Evolutionary conservation across 306 rosid genomes (phyloP).

Genomic region (Vigna nakashimae): DNA sequence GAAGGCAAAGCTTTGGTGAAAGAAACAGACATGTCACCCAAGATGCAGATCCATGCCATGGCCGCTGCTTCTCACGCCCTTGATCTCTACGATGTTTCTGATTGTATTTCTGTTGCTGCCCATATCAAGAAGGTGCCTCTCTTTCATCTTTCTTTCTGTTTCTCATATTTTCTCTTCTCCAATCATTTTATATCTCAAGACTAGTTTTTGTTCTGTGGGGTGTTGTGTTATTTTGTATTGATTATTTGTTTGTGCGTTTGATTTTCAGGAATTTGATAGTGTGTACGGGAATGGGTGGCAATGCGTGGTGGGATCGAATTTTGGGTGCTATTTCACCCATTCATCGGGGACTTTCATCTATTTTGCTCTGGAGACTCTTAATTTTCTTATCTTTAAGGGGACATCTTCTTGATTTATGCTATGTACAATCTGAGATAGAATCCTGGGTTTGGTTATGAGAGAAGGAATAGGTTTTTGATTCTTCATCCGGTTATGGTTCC

Average conservation of each 20-base stretch:
- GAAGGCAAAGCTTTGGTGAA: slow-evolving; percentile 77
- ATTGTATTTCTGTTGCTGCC: slow-evolving; percentile 66
- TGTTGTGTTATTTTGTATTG: background rate
- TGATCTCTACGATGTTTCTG: slow-evolving; percentile 80
- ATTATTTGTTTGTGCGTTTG: background rate
- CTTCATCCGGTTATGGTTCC: slow-evolving; percentile 3
- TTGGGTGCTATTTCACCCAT: slow-evolving; percentile 83
- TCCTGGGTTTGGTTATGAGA: background rate
- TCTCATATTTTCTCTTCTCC: background rate
- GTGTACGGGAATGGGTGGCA: slow-evolving; percentile 85
- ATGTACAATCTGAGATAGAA: background rate
- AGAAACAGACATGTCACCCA: slow-evolving; percentile 78
- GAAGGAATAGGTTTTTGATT: background rate
- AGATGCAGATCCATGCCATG: slow-evolving; percentile 88
- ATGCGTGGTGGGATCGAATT: slow-evolving; percentile 83
- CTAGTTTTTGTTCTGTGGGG: background rate
- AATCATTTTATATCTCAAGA: too few relatives aligned
- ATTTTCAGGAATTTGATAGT: slow-evolving; percentile 71
- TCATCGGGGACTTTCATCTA: slow-evolving; percentile 73
- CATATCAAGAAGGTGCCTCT: slow-evolving; percentile 73
- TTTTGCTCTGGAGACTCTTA: slow-evolving; percentile 74
- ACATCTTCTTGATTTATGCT: slow-evolving; percentile 48
- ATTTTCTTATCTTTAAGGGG: slow-evolving; percentile 79
- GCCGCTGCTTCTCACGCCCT: slow-evolving; percentile 87
- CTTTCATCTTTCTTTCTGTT: too few relatives aligned